These are phyloP conservation scores for Endocalyx cinctus DNA, from an alignment of 2,329 filamentous ascomycete species.

Conservation along the genomic window DNA sequence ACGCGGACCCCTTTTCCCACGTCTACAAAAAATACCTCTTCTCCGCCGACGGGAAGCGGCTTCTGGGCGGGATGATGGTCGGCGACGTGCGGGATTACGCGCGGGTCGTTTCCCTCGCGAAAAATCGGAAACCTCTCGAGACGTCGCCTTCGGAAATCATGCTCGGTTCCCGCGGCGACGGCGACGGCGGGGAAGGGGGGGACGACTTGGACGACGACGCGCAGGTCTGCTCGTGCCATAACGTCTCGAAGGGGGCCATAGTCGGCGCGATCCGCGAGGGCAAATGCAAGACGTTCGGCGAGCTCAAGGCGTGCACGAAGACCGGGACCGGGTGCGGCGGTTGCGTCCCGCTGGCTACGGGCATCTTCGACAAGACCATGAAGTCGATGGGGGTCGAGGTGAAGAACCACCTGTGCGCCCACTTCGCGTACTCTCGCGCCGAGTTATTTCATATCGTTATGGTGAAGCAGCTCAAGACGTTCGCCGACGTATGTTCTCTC, in stretches of 20 bases:
- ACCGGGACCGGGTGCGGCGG: slow-evolving; percentile 87
- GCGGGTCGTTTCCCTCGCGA: slow-evolving; percentile 83
- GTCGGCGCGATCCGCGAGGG: slow-evolving; percentile 69
- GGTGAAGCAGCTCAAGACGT: slow-evolving; percentile 69
- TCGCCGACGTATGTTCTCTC: too few species aligned
- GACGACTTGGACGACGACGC: slow-evolving; percentile 80
- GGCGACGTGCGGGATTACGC: slow-evolving; percentile 88
- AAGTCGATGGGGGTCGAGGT: slow-evolving; percentile 79
- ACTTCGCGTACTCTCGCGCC: slow-evolving; percentile 78
- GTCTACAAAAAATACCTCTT: slow-evolving; percentile 95
- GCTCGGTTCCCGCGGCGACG: slow-evolving; percentile 68
- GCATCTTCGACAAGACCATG: slow-evolving; percentile 89
- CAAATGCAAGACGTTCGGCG: slow-evolving; percentile 73
- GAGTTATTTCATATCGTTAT: slow-evolving; percentile 89
- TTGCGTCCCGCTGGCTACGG: slow-evolving; percentile 82
- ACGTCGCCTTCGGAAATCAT: slow-evolving; percentile 79
- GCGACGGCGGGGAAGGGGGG: slow-evolving; percentile 68
- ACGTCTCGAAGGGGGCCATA: slow-evolving; percentile 81
- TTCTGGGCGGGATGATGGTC: slow-evolving; percentile 97
- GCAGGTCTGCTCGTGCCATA: slow-evolving; percentile 90
- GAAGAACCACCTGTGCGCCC: slow-evolving; percentile 78
- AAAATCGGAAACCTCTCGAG: slow-evolving; percentile 74
- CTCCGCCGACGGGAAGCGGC: slow-evolving; percentile 81
- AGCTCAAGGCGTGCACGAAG: slow-evolving; percentile 87
- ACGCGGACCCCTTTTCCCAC: slow-evolving; percentile 81